These are phyloP conservation scores for Amauroascus niger DNA, from an alignment of 2,329 filamentous ascomycete species.

Conservation along the genomic window DNA sequence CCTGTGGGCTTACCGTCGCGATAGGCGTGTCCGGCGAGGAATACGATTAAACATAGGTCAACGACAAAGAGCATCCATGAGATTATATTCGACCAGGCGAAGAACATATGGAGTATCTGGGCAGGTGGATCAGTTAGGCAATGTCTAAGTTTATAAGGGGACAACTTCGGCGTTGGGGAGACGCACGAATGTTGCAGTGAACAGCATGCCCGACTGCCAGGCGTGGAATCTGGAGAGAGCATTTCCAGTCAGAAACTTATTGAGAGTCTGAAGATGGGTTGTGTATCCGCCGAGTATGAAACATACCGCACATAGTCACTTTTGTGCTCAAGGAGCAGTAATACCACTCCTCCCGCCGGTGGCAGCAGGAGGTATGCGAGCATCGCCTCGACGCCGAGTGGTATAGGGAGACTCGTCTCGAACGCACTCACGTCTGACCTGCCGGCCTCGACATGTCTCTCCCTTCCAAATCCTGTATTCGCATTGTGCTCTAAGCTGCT, in stretches of 20 bases:
- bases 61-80: constrained; percentile 72
- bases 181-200: constrained; percentile 55
- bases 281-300: background rate
- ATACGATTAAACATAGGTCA: constrained; percentile 67
- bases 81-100: constrained; percentile 74
- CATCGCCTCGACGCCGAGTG: constrained; percentile 82
- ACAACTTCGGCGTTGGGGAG: background rate
- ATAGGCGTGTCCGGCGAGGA: constrained; percentile 70
- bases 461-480: constrained; percentile 26
- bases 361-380: constrained; percentile 79
- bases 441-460: constrained; percentile 39
- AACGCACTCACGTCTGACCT: constrained; percentile 66
- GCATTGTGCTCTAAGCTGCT: constrained; percentile 26
- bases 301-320: constrained; percentile 87
- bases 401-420: constrained; percentile 76
- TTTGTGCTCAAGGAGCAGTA: constrained; percentile 82
- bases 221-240: constrained; percentile 65
- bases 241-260: constrained; percentile 9
- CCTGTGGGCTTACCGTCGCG: constrained; percentile 55
- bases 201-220: constrained; percentile 83
- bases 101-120: constrained; percentile 70
- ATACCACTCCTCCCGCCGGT: constrained; percentile 71
- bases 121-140: constrained; percentile 22
- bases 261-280: too few relatives aligned
- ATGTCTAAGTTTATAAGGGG: background rate